These are phyloP conservation scores for Oidium heveae DNA, from an alignment of 2,329 filamentous ascomycete species.

Conservation along the genomic window DNA sequence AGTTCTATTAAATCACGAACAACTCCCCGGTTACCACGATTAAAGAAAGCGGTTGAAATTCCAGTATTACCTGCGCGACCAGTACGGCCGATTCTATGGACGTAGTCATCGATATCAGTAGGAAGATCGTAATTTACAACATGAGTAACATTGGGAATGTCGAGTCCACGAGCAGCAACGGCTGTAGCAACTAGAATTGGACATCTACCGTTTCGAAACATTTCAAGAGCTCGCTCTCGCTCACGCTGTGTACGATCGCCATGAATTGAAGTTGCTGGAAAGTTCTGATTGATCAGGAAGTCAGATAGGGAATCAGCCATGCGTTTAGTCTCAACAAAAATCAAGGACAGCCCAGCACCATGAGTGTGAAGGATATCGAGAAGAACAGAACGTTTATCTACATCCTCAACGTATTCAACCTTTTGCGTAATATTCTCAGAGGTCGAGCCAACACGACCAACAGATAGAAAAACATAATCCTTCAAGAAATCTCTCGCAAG, in stretches of 20 bases:
- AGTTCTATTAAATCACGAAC: conserved; percentile 93
- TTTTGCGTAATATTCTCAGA: conserved; percentile 99
- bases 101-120: conserved; percentile 95
- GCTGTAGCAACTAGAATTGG: conserved; percentile 93
- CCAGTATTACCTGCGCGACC: conserved; percentile 98
- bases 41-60: conserved; percentile 97
- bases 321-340: conserved; percentile 98
- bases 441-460: conserved; percentile 92
- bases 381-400: conserved; percentile 92
- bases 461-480: conserved; percentile 97
- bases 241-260: conserved; percentile 96
- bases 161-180: conserved; percentile 52
- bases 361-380: conserved; percentile 95
- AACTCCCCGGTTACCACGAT: conserved; percentile 94
- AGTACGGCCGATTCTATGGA: conserved; percentile 98
- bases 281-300: conserved; percentile 95
- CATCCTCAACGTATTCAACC: conserved; percentile 90
- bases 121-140: conserved; percentile 99
- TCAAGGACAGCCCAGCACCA: conserved; percentile 67
- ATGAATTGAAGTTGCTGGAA: conserved; percentile 95
- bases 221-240: conserved; percentile 90
- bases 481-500: conserved; percentile 95
- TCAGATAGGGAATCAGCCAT: conserved; percentile 97
- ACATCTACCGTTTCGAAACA: conserved; percentile 89
- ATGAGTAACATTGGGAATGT: conserved; percentile 91